phyloP scores from a whole-genome alignment of 495 filamentous ascomycete species.

The Glutinoglossum americanum region DNA sequence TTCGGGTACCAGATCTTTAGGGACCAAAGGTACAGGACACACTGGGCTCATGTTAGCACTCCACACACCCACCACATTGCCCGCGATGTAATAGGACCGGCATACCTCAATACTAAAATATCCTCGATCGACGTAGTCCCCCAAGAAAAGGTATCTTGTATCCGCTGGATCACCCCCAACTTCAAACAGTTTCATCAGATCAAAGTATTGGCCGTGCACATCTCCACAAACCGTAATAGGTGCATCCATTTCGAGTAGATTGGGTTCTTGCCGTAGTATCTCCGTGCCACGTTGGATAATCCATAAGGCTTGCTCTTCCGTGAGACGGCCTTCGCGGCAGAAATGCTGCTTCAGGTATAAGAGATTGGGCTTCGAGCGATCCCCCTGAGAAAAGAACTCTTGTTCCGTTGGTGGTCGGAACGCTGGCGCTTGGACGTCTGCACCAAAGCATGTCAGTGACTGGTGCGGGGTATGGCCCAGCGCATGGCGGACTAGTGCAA shows the following conservation, averaged over 20 bases:
- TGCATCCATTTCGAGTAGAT: constrained; percentile 96
- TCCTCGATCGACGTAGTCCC: constrained; percentile 92
- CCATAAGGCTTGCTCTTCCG: constrained; percentile 90
- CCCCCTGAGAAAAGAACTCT: constrained; percentile 53
- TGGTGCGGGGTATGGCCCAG: not conserved
- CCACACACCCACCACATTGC: not conserved
- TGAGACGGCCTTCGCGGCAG: constrained; percentile 88
- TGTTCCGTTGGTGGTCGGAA: constrained; percentile 76
- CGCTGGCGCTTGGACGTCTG: constrained; percentile 93
- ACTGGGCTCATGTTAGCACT: constrained; percentile 22
- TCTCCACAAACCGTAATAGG: constrained; percentile 99
- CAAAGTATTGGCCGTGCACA: constrained; percentile 96
- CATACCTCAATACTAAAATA: constrained; percentile 93
- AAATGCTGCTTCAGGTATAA: constrained; percentile 94
- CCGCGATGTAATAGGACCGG: not conserved
- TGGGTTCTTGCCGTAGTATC: constrained; percentile 68
- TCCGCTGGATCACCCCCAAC: constrained; percentile 93
- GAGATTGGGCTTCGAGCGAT: constrained; percentile 75
- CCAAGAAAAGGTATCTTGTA: constrained; percentile 88
- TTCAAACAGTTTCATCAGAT: constrained; percentile 98
- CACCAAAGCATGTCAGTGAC: not conserved
- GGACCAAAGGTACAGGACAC: constrained; percentile 91
- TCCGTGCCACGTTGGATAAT: constrained; percentile 75
- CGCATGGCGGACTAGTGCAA: not conserved
- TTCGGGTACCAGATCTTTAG: constrained; percentile 99